Evolutionary conservation across 192 early-diverging fungal genomes (phyloP), one percentile per base, ranked within the genome.

Genomic region (Entophlyctis luteolus): DNA sequence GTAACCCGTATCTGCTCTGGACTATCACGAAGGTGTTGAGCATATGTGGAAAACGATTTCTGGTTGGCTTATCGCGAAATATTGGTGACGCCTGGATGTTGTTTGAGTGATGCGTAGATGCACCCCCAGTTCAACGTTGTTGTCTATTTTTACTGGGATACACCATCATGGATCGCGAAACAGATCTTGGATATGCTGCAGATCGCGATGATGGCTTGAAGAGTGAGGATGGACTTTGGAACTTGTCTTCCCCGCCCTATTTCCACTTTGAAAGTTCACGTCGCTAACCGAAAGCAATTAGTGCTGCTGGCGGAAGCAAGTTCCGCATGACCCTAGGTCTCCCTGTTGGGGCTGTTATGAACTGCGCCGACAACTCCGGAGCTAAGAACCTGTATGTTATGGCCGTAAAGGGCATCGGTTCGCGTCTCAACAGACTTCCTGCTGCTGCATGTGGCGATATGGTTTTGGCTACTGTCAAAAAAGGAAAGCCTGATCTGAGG

Each of bases 301-400:
- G 68, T 68, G 73, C 60, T 63, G 79, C 83, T 45, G 67, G 90
- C 59, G 93, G 93, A 74, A 93, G 88, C 83, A 99, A 99, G 82
- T 96, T 93, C 87, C 90, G 95, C 77, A 98, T 99, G 95, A 94
- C 95, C 79, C 89, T 98, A 73, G 97, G 92, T 93, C 88, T 99
- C 60, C 89, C 89, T 48, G 87, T 89, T 63, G 88, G 84, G 81
- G 97, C 97, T 55, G 93, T 98, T 70, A 97, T 98, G 89, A 99
- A 99, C 87, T 98, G 95, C 79, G 97, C 97, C 62, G 97, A 99
- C 82, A 99, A 99, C 93, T 97, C 95, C 81, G 97, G 97, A 52
- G 97, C 97, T 78, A 99, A 99, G 91, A 99, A 99, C 91, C 87
- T 99, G 69, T 96, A 98, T 89, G 88, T 99, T 74, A 96, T 99